Conservation (phyloP, 2,329 filamentous ascomycete species). For the Camillea tinctor region DNA sequence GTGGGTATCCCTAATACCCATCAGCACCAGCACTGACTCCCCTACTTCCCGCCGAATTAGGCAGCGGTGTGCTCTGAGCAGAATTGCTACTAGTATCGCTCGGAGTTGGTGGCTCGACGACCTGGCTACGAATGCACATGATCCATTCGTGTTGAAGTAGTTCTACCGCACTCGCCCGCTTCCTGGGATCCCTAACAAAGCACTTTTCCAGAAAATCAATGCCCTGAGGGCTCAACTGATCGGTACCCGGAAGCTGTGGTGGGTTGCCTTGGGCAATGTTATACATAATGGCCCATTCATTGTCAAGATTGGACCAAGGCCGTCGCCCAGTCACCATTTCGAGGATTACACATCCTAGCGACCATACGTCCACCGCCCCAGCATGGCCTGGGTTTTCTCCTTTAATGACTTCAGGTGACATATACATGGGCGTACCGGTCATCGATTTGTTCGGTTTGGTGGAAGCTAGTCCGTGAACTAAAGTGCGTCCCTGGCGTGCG, state of each 20-base stretch:
- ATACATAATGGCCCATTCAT: constrained; percentile 99
- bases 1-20: constrained; percentile 33
- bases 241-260: constrained; percentile 74
- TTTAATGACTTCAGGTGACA: constrained; percentile 98
- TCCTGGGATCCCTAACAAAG: constrained; percentile 80
- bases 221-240: constrained; percentile 81
- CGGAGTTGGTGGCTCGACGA: constrained; percentile 63
- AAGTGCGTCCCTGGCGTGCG: constrained; percentile 85
- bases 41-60: constrained; percentile 29
- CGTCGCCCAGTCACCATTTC: constrained; percentile 96
- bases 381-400: constrained; percentile 78
- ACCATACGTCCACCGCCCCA: constrained; percentile 93
- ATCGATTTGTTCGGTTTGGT: constrained; percentile 79
- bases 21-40: constrained; percentile 30
- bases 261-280: constrained; percentile 98
- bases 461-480: constrained; percentile 63
- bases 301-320: constrained; percentile 94
- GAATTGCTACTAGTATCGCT: constrained; percentile 52
- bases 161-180: constrained; percentile 79
- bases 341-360: constrained; percentile 90
- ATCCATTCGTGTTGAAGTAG: constrained; percentile 94
- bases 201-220: constrained; percentile 87
- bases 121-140: constrained; percentile 62
- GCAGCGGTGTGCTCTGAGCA: constrained; percentile 37
- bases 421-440: constrained; percentile 99